Percentiles rank a stretch among this genome's conserved stretches.
Evolutionary conservation across 257 asterid species (phyloP).

Genomic region (Gentiana macrophylla): DNA sequence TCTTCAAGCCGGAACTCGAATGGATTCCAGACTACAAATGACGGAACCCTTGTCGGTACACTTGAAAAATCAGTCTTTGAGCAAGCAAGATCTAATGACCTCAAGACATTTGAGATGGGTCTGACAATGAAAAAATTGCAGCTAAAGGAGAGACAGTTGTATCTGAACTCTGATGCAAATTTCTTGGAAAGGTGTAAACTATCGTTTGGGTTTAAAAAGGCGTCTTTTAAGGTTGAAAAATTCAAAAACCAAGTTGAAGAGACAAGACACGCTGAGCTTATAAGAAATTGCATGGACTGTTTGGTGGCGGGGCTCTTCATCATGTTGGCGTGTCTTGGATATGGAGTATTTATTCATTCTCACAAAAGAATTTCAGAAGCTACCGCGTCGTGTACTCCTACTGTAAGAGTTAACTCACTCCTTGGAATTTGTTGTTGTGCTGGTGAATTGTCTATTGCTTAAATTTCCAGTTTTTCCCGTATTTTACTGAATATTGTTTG

Average conservation of each 20-base stretch:
- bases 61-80: constrained; percentile 62
- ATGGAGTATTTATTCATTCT: constrained; percentile 66
- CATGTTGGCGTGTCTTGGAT: constrained; percentile 58
- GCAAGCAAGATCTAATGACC: constrained; percentile 79
- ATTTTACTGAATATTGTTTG: background rate
- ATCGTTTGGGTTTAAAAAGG: constrained; percentile 78
- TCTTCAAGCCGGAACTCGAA: constrained; percentile 18
- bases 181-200: constrained; percentile 61
- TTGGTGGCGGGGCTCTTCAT: constrained; percentile 64
- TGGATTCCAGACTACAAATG: constrained; percentile 13
- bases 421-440: background rate
- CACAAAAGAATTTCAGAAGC: constrained; percentile 67
- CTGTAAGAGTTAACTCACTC: constrained; percentile 24
- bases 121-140: constrained; percentile 51
- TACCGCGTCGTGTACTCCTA: constrained; percentile 54
- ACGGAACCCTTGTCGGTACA: constrained; percentile 31
- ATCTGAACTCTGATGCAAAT: constrained; percentile 43
- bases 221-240: constrained; percentile 56
- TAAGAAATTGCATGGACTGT: constrained; percentile 62
- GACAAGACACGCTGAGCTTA: constrained; percentile 58
- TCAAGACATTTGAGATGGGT: constrained; percentile 60
- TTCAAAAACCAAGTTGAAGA: constrained; percentile 75
- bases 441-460: background rate
- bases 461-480: background rate
- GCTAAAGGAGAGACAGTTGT: constrained; percentile 60